These are phyloP conservation scores for Rosa persica DNA, from an alignment of 306 rosid species.

Conservation along the genomic window DNA sequence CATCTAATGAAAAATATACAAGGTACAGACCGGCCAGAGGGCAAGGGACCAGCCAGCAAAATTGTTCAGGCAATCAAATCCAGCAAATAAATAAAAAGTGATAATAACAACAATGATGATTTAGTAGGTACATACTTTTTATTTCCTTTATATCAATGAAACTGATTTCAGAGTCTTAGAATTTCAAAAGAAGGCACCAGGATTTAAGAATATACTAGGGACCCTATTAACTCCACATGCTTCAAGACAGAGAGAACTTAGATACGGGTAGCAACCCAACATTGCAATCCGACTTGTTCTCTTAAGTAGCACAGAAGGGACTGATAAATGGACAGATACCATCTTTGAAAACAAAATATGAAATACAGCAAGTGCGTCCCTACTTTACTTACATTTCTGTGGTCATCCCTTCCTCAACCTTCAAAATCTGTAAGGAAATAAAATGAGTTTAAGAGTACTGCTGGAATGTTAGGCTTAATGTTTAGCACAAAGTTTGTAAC, in stretches of 20 bases:
- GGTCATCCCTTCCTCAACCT: constrained; percentile 97
- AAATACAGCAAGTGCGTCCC: constrained; percentile 7
- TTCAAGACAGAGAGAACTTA: neutral
- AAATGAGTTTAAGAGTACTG: constrained; percentile 11
- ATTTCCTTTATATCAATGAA: neutral
- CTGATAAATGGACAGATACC: neutral
- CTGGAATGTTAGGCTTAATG: constrained; percentile 14
- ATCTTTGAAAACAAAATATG: constrained; percentile 17
- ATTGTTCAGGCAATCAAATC: neutral
- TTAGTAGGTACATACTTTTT: neutral
- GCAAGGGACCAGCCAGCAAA: neutral
- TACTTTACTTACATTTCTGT: constrained; percentile 74
- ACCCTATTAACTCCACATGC: constrained; percentile 1
- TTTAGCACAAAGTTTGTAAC: constrained; percentile 2
- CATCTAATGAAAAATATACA: neutral
- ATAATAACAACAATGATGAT: neutral
- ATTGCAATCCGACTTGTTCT: neutral
- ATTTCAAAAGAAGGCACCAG: neutral
- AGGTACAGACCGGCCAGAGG: neutral
- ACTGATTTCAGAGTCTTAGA: neutral
- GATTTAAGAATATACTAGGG: neutral
- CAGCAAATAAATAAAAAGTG: neutral
- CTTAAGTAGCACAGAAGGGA: neutral
- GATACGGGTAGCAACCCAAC: neutral
- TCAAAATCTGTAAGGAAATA: constrained; percentile 64